phyloP scores from a whole-genome alignment of 2,329 filamentous ascomycete genomes.

The Diaporthe vaccinii region DNA sequence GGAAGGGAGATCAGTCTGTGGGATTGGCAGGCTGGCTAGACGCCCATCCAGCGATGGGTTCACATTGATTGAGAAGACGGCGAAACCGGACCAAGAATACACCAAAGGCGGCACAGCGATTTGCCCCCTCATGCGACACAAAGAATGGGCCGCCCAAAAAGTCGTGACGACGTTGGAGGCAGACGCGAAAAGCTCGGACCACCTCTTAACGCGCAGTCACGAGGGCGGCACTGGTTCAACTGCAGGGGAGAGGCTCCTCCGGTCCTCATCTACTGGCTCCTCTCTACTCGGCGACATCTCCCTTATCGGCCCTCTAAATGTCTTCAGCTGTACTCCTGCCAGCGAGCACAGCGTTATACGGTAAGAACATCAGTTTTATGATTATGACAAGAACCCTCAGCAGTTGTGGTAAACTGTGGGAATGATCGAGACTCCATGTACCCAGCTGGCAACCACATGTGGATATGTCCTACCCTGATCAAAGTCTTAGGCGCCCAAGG shows the following conservation, averaged over 20 bases:
- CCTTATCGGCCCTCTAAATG: neutral
- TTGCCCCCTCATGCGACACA: neutral
- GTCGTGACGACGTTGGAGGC: constrained; percentile 36
- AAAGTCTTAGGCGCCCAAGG: neutral
- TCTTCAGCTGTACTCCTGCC: neutral
- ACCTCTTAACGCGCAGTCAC: constrained; percentile 40
- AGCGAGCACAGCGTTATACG: neutral
- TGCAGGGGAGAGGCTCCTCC: neutral
- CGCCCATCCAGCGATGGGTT: neutral
- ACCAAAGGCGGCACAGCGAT: neutral
- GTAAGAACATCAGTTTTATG: too few species aligned
- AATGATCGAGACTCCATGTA: neutral
- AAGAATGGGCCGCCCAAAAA: constrained; percentile 4
- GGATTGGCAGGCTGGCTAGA: neutral
- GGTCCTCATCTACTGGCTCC: neutral
- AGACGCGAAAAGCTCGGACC: constrained; percentile 40
- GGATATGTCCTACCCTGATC: neutral
- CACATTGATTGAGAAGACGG: neutral
- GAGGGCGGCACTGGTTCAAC: neutral
- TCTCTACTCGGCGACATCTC: neutral
- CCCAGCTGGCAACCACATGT: neutral
- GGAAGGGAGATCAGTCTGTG: neutral
- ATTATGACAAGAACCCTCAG: neutral
- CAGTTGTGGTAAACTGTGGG: neutral
- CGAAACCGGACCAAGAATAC: neutral